Evolutionary conservation across 495 filamentous ascomycete genomes (phyloP).

Genomic region (Penicillium cinerascens): DNA sequence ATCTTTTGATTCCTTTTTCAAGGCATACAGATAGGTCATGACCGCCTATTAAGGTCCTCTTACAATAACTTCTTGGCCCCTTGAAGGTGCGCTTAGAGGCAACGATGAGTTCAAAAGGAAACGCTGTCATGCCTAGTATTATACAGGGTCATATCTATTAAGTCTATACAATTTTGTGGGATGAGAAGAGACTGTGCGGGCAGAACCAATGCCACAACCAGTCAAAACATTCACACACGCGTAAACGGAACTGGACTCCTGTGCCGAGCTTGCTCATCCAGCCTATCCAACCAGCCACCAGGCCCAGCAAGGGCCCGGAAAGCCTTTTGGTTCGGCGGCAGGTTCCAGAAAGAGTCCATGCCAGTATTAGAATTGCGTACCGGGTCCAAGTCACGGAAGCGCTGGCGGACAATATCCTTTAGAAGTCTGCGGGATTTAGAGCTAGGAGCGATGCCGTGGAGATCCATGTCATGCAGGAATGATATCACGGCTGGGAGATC

Average conservation of each 20-base stretch:
- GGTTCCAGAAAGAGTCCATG: conserved; percentile 37
- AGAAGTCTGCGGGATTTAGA: conserved; percentile 53
- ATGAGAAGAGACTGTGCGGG: not conserved
- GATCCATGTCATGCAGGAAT: conserved; percentile 74
- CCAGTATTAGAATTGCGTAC: not conserved
- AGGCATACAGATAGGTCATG: too few species aligned
- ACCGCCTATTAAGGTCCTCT: too few species aligned
- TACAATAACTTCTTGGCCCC: too few species aligned
- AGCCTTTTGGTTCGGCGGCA: conserved; percentile 33
- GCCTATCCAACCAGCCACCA: conserved; percentile 29
- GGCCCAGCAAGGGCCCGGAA: conserved; percentile 26
- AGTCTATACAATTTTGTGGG: not conserved
- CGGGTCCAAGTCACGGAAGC: conserved; percentile 17
- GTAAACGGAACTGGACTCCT: not conserved
- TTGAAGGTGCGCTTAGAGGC: too few species aligned
- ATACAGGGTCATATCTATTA: not conserved
- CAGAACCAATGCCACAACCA: not conserved
- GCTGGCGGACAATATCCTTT: conserved; percentile 23
- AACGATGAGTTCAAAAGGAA: not conserved
- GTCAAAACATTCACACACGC: not conserved
- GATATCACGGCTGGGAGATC: conserved; percentile 59
- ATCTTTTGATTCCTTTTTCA: too few species aligned
- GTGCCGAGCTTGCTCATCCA: conserved; percentile 9
- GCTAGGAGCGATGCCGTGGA: conserved; percentile 61
- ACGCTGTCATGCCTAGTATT: not conserved